Evolutionary conservation across 495 filamentous ascomycete species (phyloP), one percentile per base, ranked within the genome.

Genomic region (Annulohypoxylon stygium): DNA sequence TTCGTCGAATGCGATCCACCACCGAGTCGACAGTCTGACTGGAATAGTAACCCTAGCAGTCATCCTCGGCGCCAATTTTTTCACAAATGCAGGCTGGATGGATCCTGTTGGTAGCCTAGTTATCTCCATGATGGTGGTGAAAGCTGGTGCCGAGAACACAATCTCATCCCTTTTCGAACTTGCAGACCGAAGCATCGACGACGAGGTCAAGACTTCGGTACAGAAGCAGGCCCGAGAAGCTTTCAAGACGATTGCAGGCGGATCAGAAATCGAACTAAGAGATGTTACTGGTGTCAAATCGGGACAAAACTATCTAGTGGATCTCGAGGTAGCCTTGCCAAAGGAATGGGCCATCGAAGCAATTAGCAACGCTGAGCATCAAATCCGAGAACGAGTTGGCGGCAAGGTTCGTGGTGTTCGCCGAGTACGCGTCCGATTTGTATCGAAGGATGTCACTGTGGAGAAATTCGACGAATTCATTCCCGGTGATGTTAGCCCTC

Each of bases 1-100:
- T n/a, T 94, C 95, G 20, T 97, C 93, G 55, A 99, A 99, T 79
- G 96, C 96, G 3, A 86, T 97, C 70, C 96, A 99, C 81, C 96
- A 99, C 84, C 93, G 96, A 55, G 90, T 99, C 76, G 96, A 99
- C 80, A 97, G 93, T 57, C 87, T 98, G 23, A 98, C 96, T 0
- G 93, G 94, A 55, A 92, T 99, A 71, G 96, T 98, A 58, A 96
- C 96, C 10, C 86, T 99, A 12, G 81, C 90, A 55, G 94, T 92
- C 16, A 97, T 99, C 76, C 88, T 92, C 30, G 95, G 93, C 34
- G 93, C 93, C n/a, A 95, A 97, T 79, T 80, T 97, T 55, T 87
- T 97, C 41, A 83, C 88, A 26, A 90, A 95, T 73, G 93, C 93
- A 45, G 86, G 90, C 50, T 98, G 94, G 94, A 87, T 98, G 48